Evolutionary conservation across 768 basidiomycete species (phyloP).

Genomic region (Lactifluus rugatus): DNA sequence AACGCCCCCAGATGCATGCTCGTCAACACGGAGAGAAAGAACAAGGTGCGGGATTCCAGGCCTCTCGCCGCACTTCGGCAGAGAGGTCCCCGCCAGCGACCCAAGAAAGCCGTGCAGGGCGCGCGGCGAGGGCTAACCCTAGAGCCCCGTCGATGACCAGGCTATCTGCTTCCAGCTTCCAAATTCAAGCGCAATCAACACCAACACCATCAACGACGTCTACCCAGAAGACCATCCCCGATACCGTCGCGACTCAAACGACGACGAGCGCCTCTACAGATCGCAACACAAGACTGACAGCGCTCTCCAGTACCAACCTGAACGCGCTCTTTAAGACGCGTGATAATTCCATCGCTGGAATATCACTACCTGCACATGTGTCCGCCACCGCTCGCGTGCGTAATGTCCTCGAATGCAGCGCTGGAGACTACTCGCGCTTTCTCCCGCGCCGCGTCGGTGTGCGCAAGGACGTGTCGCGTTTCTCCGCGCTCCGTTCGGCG

Average conservation of each 20-base stretch:
- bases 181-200: neutral
- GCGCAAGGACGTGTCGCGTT: constrained; percentile 23
- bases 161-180: neutral
- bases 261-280: neutral
- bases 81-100: neutral
- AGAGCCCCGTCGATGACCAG: constrained; percentile 1
- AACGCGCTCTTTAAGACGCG: constrained; percentile 11
- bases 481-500: constrained; percentile 36
- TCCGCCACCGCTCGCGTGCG: constrained; percentile 22
- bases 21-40: neutral
- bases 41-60: neutral
- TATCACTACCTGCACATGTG: neutral
- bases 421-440: constrained; percentile 45
- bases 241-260: neutral
- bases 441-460: constrained; percentile 25
- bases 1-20: neutral
- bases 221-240: neutral
- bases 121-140: neutral
- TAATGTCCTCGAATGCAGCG: constrained; percentile 29
- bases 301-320: constrained; percentile 10
- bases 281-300: neutral
- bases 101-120: neutral
- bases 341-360: neutral
- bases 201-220: neutral
- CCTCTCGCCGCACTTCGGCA: neutral